Evolutionary conservation across 495 filamentous ascomycete genomes (phyloP).

Genomic region (Aspergillus ellipticus): DNA sequence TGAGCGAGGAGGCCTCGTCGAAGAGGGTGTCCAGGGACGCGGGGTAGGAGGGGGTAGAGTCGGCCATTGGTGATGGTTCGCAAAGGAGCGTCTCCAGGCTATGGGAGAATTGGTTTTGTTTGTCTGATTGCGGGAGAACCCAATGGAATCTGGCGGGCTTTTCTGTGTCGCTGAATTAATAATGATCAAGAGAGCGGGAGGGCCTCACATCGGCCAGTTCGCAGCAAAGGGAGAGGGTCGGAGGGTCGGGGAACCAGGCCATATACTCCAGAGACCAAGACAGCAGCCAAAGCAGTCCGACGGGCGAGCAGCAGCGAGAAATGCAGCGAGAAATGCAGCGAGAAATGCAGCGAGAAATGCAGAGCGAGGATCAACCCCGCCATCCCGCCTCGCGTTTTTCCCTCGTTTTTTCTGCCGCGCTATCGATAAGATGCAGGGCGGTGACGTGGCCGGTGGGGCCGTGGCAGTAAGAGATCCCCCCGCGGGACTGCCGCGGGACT

Average conservation of each 20-base stretch:
- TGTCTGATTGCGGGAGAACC: too few species aligned
- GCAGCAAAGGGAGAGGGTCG: background rate
- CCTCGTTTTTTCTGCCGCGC: conserved; percentile 10
- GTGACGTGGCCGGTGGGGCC: background rate
- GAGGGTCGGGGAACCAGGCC: background rate
- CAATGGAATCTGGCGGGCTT: background rate
- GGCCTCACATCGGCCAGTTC: background rate
- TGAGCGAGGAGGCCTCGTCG: conserved; percentile 24
- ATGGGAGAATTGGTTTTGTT: too few species aligned
- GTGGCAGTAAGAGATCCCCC: conserved; percentile 8
- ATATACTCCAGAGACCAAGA: background rate
- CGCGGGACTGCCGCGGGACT: too few species aligned
- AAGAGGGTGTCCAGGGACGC: conserved; percentile 34
- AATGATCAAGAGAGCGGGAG: background rate
- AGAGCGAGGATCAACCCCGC: conserved; percentile 6
- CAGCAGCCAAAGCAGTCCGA: background rate
- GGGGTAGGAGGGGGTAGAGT: conserved; percentile 21
- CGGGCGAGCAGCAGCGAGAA: too few species aligned
- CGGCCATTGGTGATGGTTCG: conserved; percentile 26
- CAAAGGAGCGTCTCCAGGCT: background rate
- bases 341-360: background rate
- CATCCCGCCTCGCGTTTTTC: conserved; percentile 7
- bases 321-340: too few species aligned
- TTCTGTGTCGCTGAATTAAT: background rate
- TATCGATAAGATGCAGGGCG: conserved; percentile 20